Evolutionary conservation across 352 stramenopile genomes (phyloP).

Genomic region (Phytophthora capsici): DNA sequence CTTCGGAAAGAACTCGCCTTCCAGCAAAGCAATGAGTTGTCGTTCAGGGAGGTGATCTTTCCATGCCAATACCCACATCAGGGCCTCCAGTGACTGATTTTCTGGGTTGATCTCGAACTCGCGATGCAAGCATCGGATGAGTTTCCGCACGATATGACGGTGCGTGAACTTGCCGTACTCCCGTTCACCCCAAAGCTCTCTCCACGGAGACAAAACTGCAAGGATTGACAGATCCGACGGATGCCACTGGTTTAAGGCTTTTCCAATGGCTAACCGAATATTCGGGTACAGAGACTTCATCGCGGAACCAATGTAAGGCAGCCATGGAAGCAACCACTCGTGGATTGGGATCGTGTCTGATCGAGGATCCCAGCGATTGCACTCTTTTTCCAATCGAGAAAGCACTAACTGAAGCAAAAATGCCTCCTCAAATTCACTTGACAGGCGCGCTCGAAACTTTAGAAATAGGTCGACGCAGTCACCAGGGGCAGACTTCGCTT

Average conservation of each 20-base stretch:
- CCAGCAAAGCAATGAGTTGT: slow-evolving; percentile 84
- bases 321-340: slow-evolving; percentile 83
- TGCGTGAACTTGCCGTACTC: slow-evolving; percentile 89
- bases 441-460: slow-evolving; percentile 61
- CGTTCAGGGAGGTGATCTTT: slow-evolving; percentile 64
- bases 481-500: slow-evolving; percentile 41
- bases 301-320: slow-evolving; percentile 43
- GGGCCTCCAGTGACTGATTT: slow-evolving; percentile 67
- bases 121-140: slow-evolving; percentile 79
- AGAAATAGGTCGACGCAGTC: slow-evolving; percentile 54
- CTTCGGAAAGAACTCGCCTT: slow-evolving; percentile 93
- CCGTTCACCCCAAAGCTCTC: slow-evolving; percentile 72
- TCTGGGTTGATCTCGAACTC: slow-evolving; percentile 83
- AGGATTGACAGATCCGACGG: slow-evolving; percentile 76
- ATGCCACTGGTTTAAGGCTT: slow-evolving; percentile 81
- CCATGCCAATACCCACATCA: slow-evolving; percentile 85
- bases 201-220: slow-evolving; percentile 71
- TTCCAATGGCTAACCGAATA: slow-evolving; percentile 68
- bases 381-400: slow-evolving; percentile 74
- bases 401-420: slow-evolving; percentile 76
- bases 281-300: slow-evolving; percentile 71
- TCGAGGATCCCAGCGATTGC: slow-evolving; percentile 61
- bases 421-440: slow-evolving; percentile 50
- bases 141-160: slow-evolving; percentile 75
- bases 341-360: slow-evolving; percentile 64